A percentile compares a stretch with the other conserved stretches of the same genome.
phyloP scores from a whole-genome alignment of 257 asterid genomes.

The Mitragyna speciosa region DNA sequence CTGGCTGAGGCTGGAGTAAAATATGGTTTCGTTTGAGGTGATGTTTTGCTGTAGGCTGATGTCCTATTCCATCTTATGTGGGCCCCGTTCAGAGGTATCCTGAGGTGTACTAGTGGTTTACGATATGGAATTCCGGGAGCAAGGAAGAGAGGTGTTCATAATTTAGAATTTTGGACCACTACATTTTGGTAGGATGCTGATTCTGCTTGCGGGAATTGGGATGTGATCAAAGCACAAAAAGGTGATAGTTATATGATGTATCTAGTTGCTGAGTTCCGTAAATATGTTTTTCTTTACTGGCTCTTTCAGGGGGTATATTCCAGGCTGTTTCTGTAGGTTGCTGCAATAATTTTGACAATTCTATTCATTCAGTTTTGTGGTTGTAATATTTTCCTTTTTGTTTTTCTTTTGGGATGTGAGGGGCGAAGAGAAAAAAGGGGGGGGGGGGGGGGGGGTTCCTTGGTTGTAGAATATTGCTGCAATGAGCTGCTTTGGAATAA shows the following conservation, averaged over 20 bases:
- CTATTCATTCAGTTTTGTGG: conserved; percentile 15
- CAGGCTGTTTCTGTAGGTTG: background rate
- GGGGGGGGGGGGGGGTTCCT: background rate
- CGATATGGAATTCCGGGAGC: background rate
- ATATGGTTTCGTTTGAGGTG: background rate
- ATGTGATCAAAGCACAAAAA: background rate
- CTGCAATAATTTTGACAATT: conserved; percentile 7
- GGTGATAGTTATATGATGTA: background rate
- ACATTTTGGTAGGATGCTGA: background rate
- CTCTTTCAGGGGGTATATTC: background rate
- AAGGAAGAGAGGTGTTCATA: background rate
- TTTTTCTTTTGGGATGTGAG: too few species aligned
- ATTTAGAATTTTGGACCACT: background rate
- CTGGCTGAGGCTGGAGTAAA: background rate
- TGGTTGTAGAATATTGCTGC: background rate
- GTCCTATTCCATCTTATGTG: background rate
- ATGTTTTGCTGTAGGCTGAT: background rate
- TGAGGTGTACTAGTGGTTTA: background rate
- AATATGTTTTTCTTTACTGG: background rate
- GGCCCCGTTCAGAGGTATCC: background rate
- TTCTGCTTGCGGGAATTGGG: background rate
- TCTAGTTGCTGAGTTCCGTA: conserved; percentile 2
- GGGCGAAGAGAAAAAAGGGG: background rate
- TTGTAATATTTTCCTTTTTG: background rate
- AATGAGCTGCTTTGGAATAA: background rate